These are phyloP conservation scores for Trametes maxima DNA, from an alignment of 768 basidiomycete species.

Conservation along the genomic window DNA sequence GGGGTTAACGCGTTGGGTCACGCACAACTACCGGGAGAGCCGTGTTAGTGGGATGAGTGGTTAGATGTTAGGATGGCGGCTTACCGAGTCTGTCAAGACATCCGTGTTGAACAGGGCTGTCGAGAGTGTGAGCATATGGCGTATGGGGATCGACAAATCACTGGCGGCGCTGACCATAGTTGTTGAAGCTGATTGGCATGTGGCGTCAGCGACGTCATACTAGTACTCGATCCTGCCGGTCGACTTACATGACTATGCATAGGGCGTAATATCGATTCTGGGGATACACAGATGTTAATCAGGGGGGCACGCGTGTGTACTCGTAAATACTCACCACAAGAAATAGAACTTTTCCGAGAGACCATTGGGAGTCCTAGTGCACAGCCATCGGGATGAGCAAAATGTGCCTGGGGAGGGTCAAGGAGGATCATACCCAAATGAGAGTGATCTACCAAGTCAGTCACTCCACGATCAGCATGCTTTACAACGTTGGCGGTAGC, in stretches of 20 bases:
- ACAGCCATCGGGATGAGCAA: neutral
- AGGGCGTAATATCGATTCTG: conserved; percentile 65
- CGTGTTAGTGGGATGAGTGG: neutral
- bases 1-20: neutral
- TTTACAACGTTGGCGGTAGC: neutral
- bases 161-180: conserved; percentile 44
- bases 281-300: neutral
- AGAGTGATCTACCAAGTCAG: conserved; percentile 44
- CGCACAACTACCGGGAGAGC: conserved; percentile 19
- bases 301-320: neutral
- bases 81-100: conserved; percentile 22
- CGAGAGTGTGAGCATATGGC: neutral
- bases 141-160: neutral
- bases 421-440: conserved; percentile 50
- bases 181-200: conserved; percentile 47
- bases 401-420: neutral
- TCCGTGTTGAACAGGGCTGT: conserved; percentile 46
- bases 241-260: conserved; percentile 50
- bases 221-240: neutral
- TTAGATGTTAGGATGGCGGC: neutral
- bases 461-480: neutral
- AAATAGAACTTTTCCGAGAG: conserved; percentile 56
- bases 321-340: conserved; percentile 43
- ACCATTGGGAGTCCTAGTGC: conserved; percentile 55
- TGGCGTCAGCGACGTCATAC: neutral